These are phyloP conservation scores for Ceratonia siliqua DNA, from an alignment of 306 rosid species.

Conservation along the genomic window DNA sequence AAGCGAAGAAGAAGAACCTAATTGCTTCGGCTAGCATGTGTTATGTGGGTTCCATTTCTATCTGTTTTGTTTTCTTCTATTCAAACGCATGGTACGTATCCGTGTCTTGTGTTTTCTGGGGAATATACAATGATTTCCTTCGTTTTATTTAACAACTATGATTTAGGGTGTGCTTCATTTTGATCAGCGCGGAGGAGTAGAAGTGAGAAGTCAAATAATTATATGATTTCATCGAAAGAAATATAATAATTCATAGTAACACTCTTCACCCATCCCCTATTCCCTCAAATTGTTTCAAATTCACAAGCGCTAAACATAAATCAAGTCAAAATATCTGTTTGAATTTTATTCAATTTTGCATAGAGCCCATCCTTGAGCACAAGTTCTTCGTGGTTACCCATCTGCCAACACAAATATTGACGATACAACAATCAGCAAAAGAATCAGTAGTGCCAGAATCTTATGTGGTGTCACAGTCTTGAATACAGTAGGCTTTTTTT, in stretches of 20 bases:
- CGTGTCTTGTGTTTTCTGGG: too few species aligned
- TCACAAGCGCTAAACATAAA: neutral
- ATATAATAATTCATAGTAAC: neutral
- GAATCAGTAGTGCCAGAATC: constrained; percentile 1
- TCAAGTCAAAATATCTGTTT: constrained; percentile 39
- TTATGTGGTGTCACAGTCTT: neutral
- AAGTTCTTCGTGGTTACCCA: constrained; percentile 77
- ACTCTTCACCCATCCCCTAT: neutral
- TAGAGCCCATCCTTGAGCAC: constrained; percentile 62
- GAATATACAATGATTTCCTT: neutral
- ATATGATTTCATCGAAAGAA: too few species aligned
- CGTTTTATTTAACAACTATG: neutral
- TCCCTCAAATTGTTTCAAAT: neutral
- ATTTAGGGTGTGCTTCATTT: neutral
- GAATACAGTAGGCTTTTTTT: too few species aligned
- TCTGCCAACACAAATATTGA: constrained; percentile 42
- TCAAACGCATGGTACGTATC: too few species aligned
- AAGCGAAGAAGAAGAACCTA: too few species aligned
- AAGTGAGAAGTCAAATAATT: too few species aligned
- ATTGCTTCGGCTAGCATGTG: too few species aligned
- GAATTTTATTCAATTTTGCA: constrained; percentile 49
- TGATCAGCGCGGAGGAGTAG: too few species aligned
- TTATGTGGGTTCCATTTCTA: too few species aligned
- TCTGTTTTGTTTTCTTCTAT: too few species aligned
- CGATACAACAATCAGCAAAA: neutral